Evolutionary conservation across 2,329 filamentous ascomycete genomes (phyloP).

Genomic region (Pseudogymnoascus sp.): DNA sequence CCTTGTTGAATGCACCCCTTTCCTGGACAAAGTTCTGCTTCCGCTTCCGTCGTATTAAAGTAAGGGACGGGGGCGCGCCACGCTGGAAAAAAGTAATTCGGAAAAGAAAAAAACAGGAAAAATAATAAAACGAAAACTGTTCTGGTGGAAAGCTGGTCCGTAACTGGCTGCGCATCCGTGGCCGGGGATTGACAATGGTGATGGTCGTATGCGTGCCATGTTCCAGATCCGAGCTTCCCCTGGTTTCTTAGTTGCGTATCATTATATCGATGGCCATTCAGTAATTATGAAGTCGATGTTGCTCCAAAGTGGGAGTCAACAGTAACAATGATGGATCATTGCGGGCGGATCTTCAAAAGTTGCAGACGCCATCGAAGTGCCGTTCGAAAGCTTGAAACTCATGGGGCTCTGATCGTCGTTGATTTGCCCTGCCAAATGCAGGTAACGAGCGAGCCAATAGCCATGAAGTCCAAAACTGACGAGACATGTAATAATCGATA

Average conservation of each 20-base stretch:
- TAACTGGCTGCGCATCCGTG: not conserved
- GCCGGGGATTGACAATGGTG: not conserved
- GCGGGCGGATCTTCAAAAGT: not conserved
- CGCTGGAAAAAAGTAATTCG: not conserved
- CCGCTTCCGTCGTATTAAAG: not conserved
- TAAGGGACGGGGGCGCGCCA: not conserved
- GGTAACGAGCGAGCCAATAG: conserved; percentile 16
- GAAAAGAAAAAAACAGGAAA: not conserved
- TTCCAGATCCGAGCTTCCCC: not conserved
- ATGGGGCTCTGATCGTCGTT: conserved; percentile 18
- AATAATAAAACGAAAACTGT: conserved; percentile 1
- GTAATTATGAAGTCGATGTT: conserved; percentile 4
- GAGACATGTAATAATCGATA: conserved; percentile 27
- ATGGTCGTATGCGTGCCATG: not conserved
- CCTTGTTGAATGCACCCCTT: not conserved
- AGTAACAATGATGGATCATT: conserved; percentile 4
- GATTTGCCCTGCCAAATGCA: not conserved
- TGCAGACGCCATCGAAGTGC: conserved; percentile 26
- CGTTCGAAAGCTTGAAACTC: conserved; percentile 27
- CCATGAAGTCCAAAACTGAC: conserved; percentile 26
- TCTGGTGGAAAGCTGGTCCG: not conserved
- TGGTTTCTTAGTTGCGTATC: not conserved
- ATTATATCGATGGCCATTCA: not conserved
- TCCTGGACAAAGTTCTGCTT: not conserved
- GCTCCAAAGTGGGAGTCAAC: not conserved